phyloP scores from a whole-genome alignment of 1,284 basidiomycete species.

The Cerrena zonata region DNA sequence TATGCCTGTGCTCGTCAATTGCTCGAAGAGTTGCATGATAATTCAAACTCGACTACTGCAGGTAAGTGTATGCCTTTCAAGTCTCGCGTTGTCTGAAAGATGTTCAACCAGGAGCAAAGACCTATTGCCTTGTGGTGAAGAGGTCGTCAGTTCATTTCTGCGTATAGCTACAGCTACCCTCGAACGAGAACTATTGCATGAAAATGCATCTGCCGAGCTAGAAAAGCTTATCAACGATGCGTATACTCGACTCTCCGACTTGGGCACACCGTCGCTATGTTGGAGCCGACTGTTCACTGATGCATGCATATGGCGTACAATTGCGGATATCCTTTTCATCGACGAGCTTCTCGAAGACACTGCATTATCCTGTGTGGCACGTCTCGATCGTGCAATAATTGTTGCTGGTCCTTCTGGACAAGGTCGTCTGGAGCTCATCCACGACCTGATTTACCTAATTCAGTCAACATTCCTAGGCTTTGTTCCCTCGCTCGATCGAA shows the following conservation, averaged over 20 bases:
- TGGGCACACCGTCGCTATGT: conserved; percentile 10
- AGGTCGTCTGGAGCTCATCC: conserved; percentile 53
- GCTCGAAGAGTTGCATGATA: background rate
- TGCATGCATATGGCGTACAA: conserved; percentile 48
- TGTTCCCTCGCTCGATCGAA: background rate
- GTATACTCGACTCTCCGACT: conserved; percentile 21
- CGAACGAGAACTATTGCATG: background rate
- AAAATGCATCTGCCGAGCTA: conserved; percentile 8
- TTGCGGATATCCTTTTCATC: conserved; percentile 34
- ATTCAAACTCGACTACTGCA: background rate
- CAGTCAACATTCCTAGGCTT: conserved; percentile 25
- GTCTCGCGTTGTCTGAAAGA: background rate
- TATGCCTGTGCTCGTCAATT: background rate
- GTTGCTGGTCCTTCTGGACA: conserved; percentile 75
- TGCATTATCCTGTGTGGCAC: conserved; percentile 39
- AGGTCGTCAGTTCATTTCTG: conserved; percentile 7
- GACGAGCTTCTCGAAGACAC: conserved; percentile 22
- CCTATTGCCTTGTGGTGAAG: conserved; percentile 9
- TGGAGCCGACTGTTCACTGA: conserved; percentile 66
- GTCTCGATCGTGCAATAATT: conserved; percentile 77
- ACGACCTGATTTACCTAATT: conserved; percentile 48
- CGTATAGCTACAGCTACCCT: background rate
- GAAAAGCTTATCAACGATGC: conserved; percentile 20
- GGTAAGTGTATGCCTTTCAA: background rate
- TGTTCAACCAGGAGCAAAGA: conserved; percentile 5